These are phyloP conservation scores for Tylopilus balloui DNA, from an alignment of 768 basidiomycete species.

Conservation along the genomic window DNA sequence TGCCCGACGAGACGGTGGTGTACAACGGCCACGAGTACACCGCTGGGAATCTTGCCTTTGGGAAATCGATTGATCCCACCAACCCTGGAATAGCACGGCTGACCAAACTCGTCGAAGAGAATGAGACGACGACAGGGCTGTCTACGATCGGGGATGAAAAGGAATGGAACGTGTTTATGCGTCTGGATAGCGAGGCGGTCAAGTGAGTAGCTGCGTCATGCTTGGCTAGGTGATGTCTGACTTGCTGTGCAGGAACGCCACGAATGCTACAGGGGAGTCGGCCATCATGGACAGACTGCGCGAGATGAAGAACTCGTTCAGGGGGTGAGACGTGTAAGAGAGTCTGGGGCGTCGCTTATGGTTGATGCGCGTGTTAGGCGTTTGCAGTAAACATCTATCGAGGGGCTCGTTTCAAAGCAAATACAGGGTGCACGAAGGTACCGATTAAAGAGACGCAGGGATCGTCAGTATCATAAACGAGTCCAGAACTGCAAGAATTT, in stretches of 20 bases:
- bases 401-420: background rate
- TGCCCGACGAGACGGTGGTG: conserved; percentile 77
- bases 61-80: conserved; percentile 53
- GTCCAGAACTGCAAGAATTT: background rate
- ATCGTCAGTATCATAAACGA: conserved; percentile 6
- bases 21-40: conserved; percentile 96
- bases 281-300: conserved; percentile 72
- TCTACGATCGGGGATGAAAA: conserved; percentile 93
- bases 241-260: conserved; percentile 42
- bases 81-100: conserved; percentile 62
- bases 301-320: conserved; percentile 80
- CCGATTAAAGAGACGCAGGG: background rate
- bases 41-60: conserved; percentile 67
- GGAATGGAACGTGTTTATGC: conserved; percentile 94
- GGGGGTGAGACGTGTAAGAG: conserved; percentile 34
- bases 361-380: background rate
- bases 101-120: conserved; percentile 49
- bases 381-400: background rate
- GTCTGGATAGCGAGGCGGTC: conserved; percentile 58
- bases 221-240: background rate
- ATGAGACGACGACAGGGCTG: conserved; percentile 68
- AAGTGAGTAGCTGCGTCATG: conserved; percentile 41
- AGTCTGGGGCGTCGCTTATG: background rate
- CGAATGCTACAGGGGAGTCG: conserved; percentile 39
- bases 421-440: background rate